Percentiles rank a stretch among this genome's conserved stretches.
Evolutionary conservation across 305 asterid species (phyloP).

Genomic region (Salvia sclarea): DNA sequence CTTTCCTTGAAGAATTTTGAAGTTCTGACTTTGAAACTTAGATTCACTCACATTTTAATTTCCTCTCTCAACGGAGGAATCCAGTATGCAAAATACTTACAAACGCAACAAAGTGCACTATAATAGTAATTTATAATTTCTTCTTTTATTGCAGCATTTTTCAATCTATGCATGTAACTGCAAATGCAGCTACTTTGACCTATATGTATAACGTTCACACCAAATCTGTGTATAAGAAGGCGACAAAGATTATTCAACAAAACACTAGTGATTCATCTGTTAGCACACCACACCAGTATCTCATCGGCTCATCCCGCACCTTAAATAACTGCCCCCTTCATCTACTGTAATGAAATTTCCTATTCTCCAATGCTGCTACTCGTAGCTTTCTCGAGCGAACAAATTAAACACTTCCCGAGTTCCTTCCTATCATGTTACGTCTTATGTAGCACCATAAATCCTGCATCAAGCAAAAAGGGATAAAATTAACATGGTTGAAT

Average conservation of each 20-base stretch:
- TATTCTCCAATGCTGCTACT: not conserved
- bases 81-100: not conserved
- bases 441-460: not conserved
- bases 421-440: not conserved
- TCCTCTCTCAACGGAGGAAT: not conserved
- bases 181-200: conserved; percentile 2
- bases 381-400: not conserved
- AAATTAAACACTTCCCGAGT: not conserved
- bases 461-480: not conserved
- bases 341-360: not conserved
- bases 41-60: not conserved
- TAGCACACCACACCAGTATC: conserved; percentile 7
- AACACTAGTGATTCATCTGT: not conserved
- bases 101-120: not conserved
- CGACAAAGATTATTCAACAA: conserved; percentile 8
- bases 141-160: conserved; percentile 5
- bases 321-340: not conserved
- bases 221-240: not conserved
- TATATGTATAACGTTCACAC: not conserved
- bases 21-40: too few species aligned
- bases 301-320: conserved; percentile 3
- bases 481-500: not conserved
- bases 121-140: not conserved
- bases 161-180: not conserved
- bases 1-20: too few species aligned